phyloP scores from a whole-genome alignment of 2,329 filamentous ascomycete genomes.

The Hypocrella siamensis region DNA sequence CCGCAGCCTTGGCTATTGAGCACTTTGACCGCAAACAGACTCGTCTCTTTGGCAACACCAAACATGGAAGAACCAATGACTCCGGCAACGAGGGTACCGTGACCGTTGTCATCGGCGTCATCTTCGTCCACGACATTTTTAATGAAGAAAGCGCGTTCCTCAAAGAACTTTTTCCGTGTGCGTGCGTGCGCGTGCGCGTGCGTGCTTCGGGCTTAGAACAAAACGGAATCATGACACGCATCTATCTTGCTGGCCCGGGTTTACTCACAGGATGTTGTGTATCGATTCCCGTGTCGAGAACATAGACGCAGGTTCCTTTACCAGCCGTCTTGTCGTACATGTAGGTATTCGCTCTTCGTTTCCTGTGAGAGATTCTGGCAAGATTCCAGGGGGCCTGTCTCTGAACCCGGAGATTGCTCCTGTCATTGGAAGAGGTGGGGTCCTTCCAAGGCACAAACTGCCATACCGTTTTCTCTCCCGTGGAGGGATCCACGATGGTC shows the following conservation, averaged over 20 bases:
- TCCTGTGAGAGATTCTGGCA: conserved; percentile 18
- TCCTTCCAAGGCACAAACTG: too few relatives aligned
- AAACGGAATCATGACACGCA: conserved; percentile 8
- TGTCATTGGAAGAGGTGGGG: neutral
- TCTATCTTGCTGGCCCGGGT: too few relatives aligned
- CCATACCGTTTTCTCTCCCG: too few relatives aligned
- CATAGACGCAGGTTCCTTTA: conserved; percentile 24
- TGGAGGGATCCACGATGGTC: too few relatives aligned
- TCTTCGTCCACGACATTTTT: conserved; percentile 17
- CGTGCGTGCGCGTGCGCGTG: too few relatives aligned
- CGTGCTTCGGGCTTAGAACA: conserved; percentile 9
- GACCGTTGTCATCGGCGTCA: conserved; percentile 26
- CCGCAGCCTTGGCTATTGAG: conserved; percentile 21
- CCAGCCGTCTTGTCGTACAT: conserved; percentile 22
- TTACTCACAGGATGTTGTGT: conserved; percentile 16
- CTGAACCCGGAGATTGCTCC: too few relatives aligned
- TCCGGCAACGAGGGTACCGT: conserved; percentile 31
- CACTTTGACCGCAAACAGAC: conserved; percentile 28
- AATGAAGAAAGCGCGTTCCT: conserved; percentile 23
- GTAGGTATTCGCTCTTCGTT: conserved; percentile 14
- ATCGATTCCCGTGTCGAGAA: conserved; percentile 29
- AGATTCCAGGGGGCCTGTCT: conserved; percentile 28
- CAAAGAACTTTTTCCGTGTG: too few relatives aligned
- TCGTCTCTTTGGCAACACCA: conserved; percentile 29
- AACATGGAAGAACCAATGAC: conserved; percentile 25